Conservation (phyloP, 768 basidiomycete genomes). For the Tulasnella sp. region DNA sequence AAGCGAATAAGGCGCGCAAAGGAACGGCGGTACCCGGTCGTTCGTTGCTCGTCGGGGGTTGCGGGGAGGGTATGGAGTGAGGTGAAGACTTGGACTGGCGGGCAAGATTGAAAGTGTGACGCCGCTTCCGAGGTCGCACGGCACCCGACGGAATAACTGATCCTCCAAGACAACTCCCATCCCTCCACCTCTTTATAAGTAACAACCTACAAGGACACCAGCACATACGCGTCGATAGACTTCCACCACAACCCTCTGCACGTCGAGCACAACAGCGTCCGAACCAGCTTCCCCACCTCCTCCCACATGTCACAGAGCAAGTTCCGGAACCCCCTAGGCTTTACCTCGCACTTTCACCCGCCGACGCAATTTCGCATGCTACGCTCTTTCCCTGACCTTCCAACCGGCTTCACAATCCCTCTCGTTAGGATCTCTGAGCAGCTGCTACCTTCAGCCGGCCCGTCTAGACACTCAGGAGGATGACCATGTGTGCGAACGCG, state of each 20-base stretch:
- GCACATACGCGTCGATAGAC: neutral
- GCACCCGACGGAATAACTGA: neutral
- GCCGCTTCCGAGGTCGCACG: conserved; percentile 4
- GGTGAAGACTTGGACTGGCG: neutral
- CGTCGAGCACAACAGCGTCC: conserved; percentile 7
- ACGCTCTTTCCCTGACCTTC: neutral
- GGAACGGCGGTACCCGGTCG: neutral
- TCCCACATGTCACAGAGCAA: neutral
- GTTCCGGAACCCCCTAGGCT: conserved; percentile 12
- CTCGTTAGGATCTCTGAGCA: neutral
- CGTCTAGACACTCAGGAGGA: neutral
- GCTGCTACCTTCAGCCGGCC: neutral
- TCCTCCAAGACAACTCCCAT: neutral
- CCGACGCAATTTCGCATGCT: neutral
- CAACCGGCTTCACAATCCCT: neutral
- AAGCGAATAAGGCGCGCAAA: conserved; percentile 2
- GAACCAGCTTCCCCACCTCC: neutral
- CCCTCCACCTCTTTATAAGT: neutral
- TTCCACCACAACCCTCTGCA: neutral
- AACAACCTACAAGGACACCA: neutral
- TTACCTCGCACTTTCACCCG: conserved; percentile 8
- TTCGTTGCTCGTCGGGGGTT: neutral
- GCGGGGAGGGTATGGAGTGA: conserved; percentile 5
- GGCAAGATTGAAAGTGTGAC: conserved; percentile 1
- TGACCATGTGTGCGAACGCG: neutral